Evolutionary conservation across 352 stramenopile species (phyloP).

Genomic region (Globisporangium alternatum): DNA sequence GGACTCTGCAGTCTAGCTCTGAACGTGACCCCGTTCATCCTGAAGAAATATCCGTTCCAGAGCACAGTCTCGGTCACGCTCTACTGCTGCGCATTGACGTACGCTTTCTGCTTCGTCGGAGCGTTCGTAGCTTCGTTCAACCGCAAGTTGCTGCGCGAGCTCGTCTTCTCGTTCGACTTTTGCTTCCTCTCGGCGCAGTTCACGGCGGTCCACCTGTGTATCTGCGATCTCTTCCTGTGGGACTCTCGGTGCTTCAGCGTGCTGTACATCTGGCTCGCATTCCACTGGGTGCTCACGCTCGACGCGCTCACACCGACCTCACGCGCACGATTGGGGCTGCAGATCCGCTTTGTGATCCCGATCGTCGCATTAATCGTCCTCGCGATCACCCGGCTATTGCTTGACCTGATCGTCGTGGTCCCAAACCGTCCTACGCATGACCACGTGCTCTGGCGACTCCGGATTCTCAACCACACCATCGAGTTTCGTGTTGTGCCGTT

Average conservation of each 20-base stretch:
- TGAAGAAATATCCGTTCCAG: neutral
- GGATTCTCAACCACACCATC: neutral
- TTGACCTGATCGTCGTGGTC: conserved; percentile 4
- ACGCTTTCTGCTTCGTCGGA: neutral
- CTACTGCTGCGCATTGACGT: neutral
- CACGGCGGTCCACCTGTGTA: conserved; percentile 12
- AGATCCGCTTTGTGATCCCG: neutral
- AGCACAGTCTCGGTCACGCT: neutral
- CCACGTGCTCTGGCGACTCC: conserved; percentile 1
- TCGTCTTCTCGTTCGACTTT: conserved; percentile 27
- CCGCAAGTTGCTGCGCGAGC: conserved; percentile 1
- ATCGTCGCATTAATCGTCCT: conserved; percentile 4
- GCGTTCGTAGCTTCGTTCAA: conserved; percentile 8
- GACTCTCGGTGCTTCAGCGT: conserved; percentile 10
- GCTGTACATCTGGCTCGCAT: conserved; percentile 18
- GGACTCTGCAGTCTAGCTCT: neutral
- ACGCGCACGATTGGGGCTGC: conserved; percentile 11
- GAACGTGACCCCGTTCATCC: neutral
- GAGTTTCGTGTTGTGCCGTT: conserved; percentile 7
- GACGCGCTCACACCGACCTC: conserved; percentile 23
- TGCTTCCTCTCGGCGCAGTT: conserved; percentile 29
- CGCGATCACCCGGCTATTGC: neutral
- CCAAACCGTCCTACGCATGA: neutral
- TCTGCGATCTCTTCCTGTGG: conserved; percentile 28
- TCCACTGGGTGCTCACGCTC: conserved; percentile 24